Base-by-base conservation (phyloP, 805 yeast species). In the Alloascoidea africana region DNA sequence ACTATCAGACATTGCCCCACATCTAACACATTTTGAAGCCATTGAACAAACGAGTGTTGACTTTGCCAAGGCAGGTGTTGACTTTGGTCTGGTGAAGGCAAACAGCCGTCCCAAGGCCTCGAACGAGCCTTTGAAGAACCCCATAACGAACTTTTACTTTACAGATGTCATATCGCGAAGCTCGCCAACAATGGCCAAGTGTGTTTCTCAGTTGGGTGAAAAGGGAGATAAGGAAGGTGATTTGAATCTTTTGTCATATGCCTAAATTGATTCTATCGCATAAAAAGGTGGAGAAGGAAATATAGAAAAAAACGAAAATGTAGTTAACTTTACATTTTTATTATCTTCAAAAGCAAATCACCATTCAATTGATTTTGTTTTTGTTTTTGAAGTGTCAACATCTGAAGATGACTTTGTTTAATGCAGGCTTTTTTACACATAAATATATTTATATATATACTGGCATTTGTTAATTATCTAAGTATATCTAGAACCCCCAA, bases 171-270 rank as follows among this genome's bases (percentile, higher is more conserved):
- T 83, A 47, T 78, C 93, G 16, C 72, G 94, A 65, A 73, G 83
- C 40, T 83, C 94, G 36, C 83, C 85, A 46, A 84, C 94, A 18
- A 84, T 83, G 94, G 93, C 94, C 33, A 77, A 70, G 61, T 80
- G 93, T 65, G 75, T 85, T 42, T 68, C 78, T 39, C 62, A 78
- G 40, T 76, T 77, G 52, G 83, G 83, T 38, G 70, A 77, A 40
- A 69, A 73, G 59, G 63, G 73, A 45, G 82, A 74, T 45, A 75
- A 75, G 55, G 56, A 64, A 39, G 54, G 55, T 42, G 80, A 73
- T 55, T 68, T 53, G 36, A 40, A 48, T 35, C 5, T 34, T 16
- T n/a, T 17, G 16, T 18, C 36, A 5, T 8, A 18, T 16, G 36
- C 36, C n/a, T 34, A 18, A 14, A 32, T n/a, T 32, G 11, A 32